Base-by-base conservation (phyloP, 2,329 filamentous ascomycete species). In the Talaromyces atroroseus region DNA sequence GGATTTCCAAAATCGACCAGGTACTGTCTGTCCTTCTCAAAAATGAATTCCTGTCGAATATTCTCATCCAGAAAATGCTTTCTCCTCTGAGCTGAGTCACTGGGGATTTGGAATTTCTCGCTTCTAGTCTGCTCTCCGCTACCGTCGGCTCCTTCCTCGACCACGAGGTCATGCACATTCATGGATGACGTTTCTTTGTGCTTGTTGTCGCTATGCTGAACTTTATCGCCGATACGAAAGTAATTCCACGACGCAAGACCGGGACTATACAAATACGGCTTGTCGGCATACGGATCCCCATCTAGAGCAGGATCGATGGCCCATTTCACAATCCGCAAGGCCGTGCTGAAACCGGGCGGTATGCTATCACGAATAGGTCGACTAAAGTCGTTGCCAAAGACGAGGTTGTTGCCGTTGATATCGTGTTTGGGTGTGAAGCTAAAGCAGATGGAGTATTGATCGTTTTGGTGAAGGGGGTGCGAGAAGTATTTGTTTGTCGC, bases 311-410 rank as follows among this genome's bases (percentile, higher is more conserved):
- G 92, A 68, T 99, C 92, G 49, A 97, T 87, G 76, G 86, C 89
- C 88, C 89, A 95, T 64, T 89, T 89, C 26, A 95, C 89, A 45
- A 96, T 86, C 52, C 84, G 86, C 72, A 96, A 84, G 0, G 91
- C 92, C 10, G 89, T 87, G 67, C 84, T 84, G 72, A 96, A 95
- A 0, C 92, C 91, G 0, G 90, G 89, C 0, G 94, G 92, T 1
- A 99, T 78, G 16, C 86, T 83, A 68, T 96, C 88, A 29, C 90
- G 83, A 64, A 99, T 94, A 0, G 94, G 90, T 51, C 88, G 83
- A 67, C 96, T 92, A 69, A 97, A 96, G 77, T 96, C 91, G 71
- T 97, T 97, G 44, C 92, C 94, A 65, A 96, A 96, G 54, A 96
- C 85, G 2, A 99, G 78, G 60, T 95, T 85, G 24, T 82, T 73